Evolutionary conservation across 768 basidiomycete species (phyloP).

Genomic region (Suillus lakei): DNA sequence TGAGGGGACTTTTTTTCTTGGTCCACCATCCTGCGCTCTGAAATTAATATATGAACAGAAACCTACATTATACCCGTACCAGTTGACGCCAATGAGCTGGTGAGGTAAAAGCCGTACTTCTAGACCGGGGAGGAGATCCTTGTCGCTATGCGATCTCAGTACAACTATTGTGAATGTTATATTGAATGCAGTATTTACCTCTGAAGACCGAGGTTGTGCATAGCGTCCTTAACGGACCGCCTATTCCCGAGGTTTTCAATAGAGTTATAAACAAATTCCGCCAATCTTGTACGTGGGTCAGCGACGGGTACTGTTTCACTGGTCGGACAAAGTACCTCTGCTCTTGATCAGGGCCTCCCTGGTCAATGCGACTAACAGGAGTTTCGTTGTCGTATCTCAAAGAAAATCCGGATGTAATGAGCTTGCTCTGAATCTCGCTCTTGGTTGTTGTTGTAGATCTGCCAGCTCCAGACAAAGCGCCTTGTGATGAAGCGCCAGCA

Average conservation of each 20-base stretch:
- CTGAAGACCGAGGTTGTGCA: constrained; percentile 54
- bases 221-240: constrained; percentile 54
- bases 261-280: constrained; percentile 62
- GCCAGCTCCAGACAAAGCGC: background rate
- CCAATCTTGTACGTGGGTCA: constrained; percentile 45
- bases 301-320: constrained; percentile 1
- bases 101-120: constrained; percentile 74
- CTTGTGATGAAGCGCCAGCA: background rate
- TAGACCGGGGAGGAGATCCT: constrained; percentile 68
- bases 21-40: constrained; percentile 62
- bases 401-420: constrained; percentile 36
- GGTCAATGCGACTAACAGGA: constrained; percentile 53
- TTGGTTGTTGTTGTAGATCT: constrained; percentile 2
- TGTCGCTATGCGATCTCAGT: constrained; percentile 39
- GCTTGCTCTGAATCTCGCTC: constrained; percentile 7
- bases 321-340: constrained; percentile 39
- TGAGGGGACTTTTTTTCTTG: constrained; percentile 54
- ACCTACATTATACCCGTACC: constrained; percentile 40
- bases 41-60: background rate
- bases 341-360: constrained; percentile 63
- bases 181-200: constrained; percentile 40
- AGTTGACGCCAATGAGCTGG: constrained; percentile 78
- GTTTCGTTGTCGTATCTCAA: constrained; percentile 57
- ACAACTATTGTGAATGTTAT: constrained; percentile 1
- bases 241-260: constrained; percentile 63